phyloP scores from a whole-genome alignment of 2,329 filamentous ascomycete genomes.

The Hypoxylon sp. region DNA sequence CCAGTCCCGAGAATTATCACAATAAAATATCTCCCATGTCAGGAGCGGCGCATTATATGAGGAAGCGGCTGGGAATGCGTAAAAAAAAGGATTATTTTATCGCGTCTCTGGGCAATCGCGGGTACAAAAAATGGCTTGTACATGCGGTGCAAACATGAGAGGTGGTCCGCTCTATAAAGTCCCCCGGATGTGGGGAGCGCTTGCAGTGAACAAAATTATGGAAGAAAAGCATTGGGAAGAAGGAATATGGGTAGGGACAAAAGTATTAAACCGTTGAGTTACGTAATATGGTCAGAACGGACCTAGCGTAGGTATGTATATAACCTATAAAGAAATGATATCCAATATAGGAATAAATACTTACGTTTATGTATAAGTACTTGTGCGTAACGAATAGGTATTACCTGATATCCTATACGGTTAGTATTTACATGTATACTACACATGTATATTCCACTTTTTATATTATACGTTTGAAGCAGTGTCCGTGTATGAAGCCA shows the following conservation, averaged over 20 bases:
- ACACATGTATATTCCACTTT: too few relatives aligned
- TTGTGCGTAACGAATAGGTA: too few relatives aligned
- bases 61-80: slow-evolving; percentile 13
- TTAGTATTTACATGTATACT: too few relatives aligned
- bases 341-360: too few relatives aligned
- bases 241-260: slow-evolving; percentile 7
- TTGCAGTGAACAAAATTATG: slow-evolving; percentile 28
- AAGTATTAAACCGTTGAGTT: slow-evolving; percentile 15
- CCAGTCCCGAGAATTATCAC: slow-evolving; percentile 33
- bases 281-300: slow-evolving; percentile 15
- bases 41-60: slow-evolving; percentile 8
- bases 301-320: too few relatives aligned
- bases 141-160: slow-evolving; percentile 25
- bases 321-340: too few relatives aligned
- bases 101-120: slow-evolving; percentile 29
- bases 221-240: slow-evolving; percentile 28
- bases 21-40: slow-evolving; percentile 22
- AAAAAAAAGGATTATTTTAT: slow-evolving; percentile 13
- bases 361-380: too few relatives aligned
- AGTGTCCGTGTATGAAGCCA: too few relatives aligned
- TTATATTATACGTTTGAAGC: too few relatives aligned
- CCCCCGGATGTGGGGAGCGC: slow-evolving; percentile 40
- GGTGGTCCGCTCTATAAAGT: slow-evolving; percentile 20
- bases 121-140: slow-evolving; percentile 25
- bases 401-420: too few relatives aligned